Evolutionary conservation across 2,329 filamentous ascomycete genomes (phyloP), one percentile per base, ranked within the genome.

Genomic region (Coniochaeta ligniaria): DNA sequence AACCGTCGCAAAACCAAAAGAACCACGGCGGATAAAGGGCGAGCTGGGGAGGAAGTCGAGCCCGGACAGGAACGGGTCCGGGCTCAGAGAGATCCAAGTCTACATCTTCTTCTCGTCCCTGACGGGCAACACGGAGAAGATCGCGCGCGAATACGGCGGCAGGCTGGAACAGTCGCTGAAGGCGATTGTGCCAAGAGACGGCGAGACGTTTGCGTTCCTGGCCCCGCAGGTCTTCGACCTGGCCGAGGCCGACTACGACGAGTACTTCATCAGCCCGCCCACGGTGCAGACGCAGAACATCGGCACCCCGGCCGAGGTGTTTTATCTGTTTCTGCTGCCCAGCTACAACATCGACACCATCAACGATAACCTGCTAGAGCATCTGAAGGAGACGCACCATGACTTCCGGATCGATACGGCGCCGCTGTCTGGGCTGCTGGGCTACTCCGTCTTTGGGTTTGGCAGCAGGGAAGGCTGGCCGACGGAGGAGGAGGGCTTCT

Each of bases 311-410:
- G 76, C 82, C 2, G 85, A 87, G 63, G 84, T 88, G 67, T 87
- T 97, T 67, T 99, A 98, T 74, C 79, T 96, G 43, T 81, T 98
- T 60, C 76, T 98, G 41, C 75, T 97, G 4, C 95, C 94, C 0
- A 93, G 90, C 64, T 98, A 97, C 78, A 96, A 98, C 70, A 96
- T 97, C 69, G 94, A 97, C 69, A 94, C 91, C 8, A 90, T 96
- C 66, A 85, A 96, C 66, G 90, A 93, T 69, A 94, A 86, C 17
- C 93, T 98, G 72, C 79, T 98, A 26, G 87, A 91, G 64, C 92
- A 96, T 72, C 77, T 99, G 6, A 83, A 90, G 70, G 94, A 99
- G 72, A 98, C 93, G 0, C 94, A 98, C 71, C 87, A 98, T 75
- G 95, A 99, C 73, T 98, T 98, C 79, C 86, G 94, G 61, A 96